Base-by-base conservation (phyloP, 352 stramenopile genomes). In the Pythium inflatum region DNA sequence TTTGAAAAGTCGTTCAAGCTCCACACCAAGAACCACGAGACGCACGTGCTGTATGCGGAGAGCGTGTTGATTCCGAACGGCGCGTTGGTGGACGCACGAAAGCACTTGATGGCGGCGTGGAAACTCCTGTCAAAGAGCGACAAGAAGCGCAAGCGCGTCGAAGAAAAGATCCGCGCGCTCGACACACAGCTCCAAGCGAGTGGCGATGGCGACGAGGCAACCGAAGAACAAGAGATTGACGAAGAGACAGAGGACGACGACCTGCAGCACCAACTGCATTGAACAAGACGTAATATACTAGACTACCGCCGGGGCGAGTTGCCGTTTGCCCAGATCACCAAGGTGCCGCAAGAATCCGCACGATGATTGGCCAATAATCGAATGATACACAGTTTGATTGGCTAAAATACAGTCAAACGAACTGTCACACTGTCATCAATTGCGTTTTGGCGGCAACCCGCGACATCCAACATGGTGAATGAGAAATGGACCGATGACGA, bases 1-100 rank as follows among this genome's bases (percentile, higher is more conserved):
- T 96, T 94, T 70, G 78, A 93, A 65, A 79, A 83, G 8, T 93
- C 88, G 50, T 94, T 96, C 66, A 89, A 91, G 65, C 73, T 93
- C 16, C 61, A 76, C 56, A 77, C 82, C 20, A 91, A 88, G 70
- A 96, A 94, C 73, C 90, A 79, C 69, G 84, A 93, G 73, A 94
- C 88, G 41, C 87, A 96, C 70, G 66, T 93, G 71, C 92, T 94
- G 60, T 93, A 94, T 67, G 85, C 87, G 34, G 87, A 94, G 62
- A 85, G 72, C 63, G 83, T 94, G 43, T 58, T 94, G 40, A 72
- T 76, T 45, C 87, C 87, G 28, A 92, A 93, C 62, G 79, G 85
- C n/a, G 85, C 82, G 18, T 90, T 80, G 82, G 70, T 58, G 8
- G 87, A 94, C 70, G 85, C 87, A n/a, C 73, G 83, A 49, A 91